phyloP scores from a whole-genome alignment of 441 rosid species.

The Kokia cookei region DNA sequence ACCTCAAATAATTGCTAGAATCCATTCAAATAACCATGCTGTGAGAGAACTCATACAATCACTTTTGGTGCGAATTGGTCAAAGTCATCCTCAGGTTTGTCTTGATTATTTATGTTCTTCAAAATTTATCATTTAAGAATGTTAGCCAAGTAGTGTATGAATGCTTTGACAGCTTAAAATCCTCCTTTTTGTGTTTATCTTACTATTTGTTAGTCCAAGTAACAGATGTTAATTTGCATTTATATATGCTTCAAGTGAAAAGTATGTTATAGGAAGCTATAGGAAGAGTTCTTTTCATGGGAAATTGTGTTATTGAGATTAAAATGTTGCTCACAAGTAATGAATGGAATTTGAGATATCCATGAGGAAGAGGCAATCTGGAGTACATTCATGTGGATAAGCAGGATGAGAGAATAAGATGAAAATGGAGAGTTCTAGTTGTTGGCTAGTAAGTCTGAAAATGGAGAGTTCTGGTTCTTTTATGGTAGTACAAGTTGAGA shows the following conservation, averaged over 20 bases:
- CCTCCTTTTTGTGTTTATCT: not conserved
- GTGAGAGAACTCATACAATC: conserved; percentile 95
- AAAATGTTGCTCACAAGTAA: not conserved
- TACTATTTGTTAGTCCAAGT: not conserved
- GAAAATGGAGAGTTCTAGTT: not conserved
- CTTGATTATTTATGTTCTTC: conserved; percentile 6
- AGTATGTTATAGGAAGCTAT: not conserved
- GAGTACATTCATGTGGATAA: not conserved
- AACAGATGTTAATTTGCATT: not conserved
- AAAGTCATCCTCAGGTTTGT: conserved; percentile 95
- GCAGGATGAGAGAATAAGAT: not conserved
- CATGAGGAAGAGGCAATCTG: not conserved
- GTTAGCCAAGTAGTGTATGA: not conserved
- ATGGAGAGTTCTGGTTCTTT: not conserved
- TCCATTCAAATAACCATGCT: conserved; percentile 94
- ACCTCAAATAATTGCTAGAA: conserved; percentile 99
- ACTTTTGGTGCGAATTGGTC: conserved; percentile 96
- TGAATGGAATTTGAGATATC: not conserved
- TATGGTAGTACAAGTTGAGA: not conserved
- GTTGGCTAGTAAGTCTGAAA: not conserved
- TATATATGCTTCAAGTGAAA: not conserved
- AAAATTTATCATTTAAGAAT: not conserved
- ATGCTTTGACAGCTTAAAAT: not conserved
- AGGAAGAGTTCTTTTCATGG: not conserved
- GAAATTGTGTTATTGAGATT: not conserved